Evolutionary conservation across 2,329 filamentous ascomycete species (phyloP), one percentile per base, ranked within the genome.

Genomic region (Macrophomina pseudophaseolina): DNA sequence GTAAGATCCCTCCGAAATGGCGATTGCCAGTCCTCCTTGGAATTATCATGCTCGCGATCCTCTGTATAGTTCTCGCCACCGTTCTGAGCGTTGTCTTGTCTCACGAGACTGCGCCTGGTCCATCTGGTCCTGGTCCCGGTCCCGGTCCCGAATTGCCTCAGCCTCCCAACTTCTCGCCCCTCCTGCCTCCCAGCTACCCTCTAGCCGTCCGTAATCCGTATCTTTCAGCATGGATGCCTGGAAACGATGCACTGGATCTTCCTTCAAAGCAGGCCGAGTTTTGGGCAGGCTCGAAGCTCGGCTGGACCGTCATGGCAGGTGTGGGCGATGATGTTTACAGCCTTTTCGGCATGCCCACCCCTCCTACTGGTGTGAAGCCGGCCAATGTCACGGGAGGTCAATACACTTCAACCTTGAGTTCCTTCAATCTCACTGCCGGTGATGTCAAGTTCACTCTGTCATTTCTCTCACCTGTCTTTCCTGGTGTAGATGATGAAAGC

Each of bases 381-480:
- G 80, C 78, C 5, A 70, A 69, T 9, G 74, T 81, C 35, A 71
- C 67, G 2, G 74, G 70, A n/a, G 78, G 76, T 1, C 73, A 79
- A 54, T 82, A 79, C 71, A 82, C 79, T 0, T 74, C 80, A 3
- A 82, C 80, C 0, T 79, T 80, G 69, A 77, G 78, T 3, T 69
- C 76, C 2, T 82, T 82, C 65, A 75, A 72, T 14, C 71, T 82
- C 14, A 72, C 70, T 33, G 80, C 80, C n/a, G 78, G 79, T 0
- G 32, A 70, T 9, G 75, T 74, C n/a, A 72, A 63, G 3, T 72
- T 82, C 35, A 76, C 71, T 0, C 67, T 83, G 42, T 80, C 82
- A 65, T 82, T 82, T 66, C 78, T 82, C 64, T 82, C 80, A 8
- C 81, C 80, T 0, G 76, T 82, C 5, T 80, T 79, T 2, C 80